These are phyloP conservation scores for Zymoseptoria pseudotritici DNA, from an alignment of 2,329 filamentous ascomycete species.

Conservation along the genomic window DNA sequence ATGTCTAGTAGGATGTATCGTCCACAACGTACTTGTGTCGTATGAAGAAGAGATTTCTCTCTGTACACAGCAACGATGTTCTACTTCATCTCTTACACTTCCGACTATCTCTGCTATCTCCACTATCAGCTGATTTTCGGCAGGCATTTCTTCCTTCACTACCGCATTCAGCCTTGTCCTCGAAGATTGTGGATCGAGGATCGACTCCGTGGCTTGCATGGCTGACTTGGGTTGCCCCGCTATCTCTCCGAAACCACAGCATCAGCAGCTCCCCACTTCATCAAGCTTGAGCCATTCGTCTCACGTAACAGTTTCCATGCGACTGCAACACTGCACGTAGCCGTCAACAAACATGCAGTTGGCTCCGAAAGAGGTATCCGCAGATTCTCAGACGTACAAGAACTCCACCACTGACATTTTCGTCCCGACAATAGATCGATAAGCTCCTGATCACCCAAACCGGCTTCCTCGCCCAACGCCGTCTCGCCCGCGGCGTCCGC, in stretches of 20 bases:
- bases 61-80: background rate
- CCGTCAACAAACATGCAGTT: constrained; percentile 28
- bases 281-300: background rate
- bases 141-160: background rate
- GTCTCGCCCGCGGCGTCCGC: constrained; percentile 78
- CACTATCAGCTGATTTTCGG: background rate
- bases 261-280: background rate
- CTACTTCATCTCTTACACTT: background rate
- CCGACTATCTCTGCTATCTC: background rate
- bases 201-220: background rate
- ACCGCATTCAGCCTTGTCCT: background rate
- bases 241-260: background rate
- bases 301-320: constrained; percentile 9
- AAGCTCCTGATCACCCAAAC: constrained; percentile 91
- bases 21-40: background rate
- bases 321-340: background rate
- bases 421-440: constrained; percentile 54
- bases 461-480: constrained; percentile 76
- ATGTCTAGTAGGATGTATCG: background rate
- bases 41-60: background rate
- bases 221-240: background rate
- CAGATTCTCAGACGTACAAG: background rate
- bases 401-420: background rate
- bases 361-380: constrained; percentile 29
- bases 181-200: background rate